Evolutionary conservation across 805 yeast genomes (phyloP).

Genomic region (Saccharomycopsis fodiens): DNA sequence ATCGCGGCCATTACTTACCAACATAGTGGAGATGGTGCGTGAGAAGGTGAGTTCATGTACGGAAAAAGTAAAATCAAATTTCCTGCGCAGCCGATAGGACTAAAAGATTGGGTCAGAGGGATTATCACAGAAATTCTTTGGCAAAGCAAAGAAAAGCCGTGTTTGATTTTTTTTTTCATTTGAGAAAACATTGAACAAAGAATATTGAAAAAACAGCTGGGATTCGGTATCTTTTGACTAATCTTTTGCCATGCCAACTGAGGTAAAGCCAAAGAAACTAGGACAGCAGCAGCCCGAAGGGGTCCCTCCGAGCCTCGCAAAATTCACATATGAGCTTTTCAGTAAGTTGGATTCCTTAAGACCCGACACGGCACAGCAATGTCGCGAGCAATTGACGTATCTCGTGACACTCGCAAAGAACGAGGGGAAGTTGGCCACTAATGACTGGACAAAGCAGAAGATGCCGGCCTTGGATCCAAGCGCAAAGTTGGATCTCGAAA

Average conservation of each 20-base stretch:
- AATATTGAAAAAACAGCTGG: too few relatives aligned
- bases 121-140: too few relatives aligned
- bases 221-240: too few relatives aligned
- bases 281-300: neutral
- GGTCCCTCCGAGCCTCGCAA: neutral
- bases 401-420: constrained; percentile 43
- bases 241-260: constrained; percentile 4
- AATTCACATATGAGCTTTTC: constrained; percentile 44
- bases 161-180: too few relatives aligned
- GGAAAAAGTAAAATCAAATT: too few relatives aligned
- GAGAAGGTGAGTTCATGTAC: too few relatives aligned
- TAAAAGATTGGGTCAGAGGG: too few relatives aligned
- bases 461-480: constrained; percentile 37
- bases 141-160: too few relatives aligned
- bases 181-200: too few relatives aligned
- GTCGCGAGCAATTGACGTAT: constrained; percentile 43
- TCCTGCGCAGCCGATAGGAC: too few relatives aligned
- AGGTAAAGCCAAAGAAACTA: constrained; percentile 9
- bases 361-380: constrained; percentile 27
- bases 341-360: constrained; percentile 29
- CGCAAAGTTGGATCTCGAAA: constrained; percentile 4
- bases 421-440: constrained; percentile 35
- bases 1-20: too few relatives aligned
- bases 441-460: constrained; percentile 46
- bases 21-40: too few relatives aligned